phyloP scores from a whole-genome alignment of 352 stramenopile species.

The Phytophthora podocarpi region DNA sequence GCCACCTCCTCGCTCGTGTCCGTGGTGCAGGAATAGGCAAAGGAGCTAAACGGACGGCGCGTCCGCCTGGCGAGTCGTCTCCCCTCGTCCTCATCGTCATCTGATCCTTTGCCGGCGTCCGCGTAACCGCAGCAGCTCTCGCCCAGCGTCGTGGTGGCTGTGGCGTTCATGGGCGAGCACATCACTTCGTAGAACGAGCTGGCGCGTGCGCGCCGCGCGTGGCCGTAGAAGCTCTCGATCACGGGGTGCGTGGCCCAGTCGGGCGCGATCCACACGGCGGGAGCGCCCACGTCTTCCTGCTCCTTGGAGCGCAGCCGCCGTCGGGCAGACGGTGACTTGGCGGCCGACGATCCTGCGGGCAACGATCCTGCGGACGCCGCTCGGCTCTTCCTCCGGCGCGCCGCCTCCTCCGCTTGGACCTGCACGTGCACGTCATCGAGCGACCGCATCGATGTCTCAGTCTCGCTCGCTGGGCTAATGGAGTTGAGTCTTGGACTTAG shows the following conservation, averaged over 20 bases:
- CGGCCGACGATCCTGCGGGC: not conserved
- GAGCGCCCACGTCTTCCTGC: constrained; percentile 38
- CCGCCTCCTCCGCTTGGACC: not conserved
- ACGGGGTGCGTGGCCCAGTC: constrained; percentile 78
- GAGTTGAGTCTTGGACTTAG: too few relatives aligned
- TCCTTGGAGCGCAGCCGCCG: constrained; percentile 21
- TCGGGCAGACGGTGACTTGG: constrained; percentile 2
- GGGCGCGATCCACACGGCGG: constrained; percentile 70
- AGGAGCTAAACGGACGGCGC: constrained; percentile 48
- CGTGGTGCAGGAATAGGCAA: constrained; percentile 74
- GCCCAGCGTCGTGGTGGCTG: constrained; percentile 61
- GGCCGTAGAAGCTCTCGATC: constrained; percentile 83
- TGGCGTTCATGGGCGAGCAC: constrained; percentile 68
- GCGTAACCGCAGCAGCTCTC: constrained; percentile 64
- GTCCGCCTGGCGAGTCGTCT: constrained; percentile 9
- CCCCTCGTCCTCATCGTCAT: constrained; percentile 20
- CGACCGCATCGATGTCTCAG: constrained; percentile 15
- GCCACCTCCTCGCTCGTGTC: constrained; percentile 65
- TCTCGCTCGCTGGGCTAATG: not conserved
- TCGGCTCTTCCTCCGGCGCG: constrained; percentile 1
- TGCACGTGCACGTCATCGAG: constrained; percentile 22
- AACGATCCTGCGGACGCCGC: not conserved
- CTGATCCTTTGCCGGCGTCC: constrained; percentile 15
- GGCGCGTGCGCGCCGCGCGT: constrained; percentile 42
- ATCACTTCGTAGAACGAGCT: constrained; percentile 88